Evolutionary conservation across 129 eudicot genomes (phyloP), one percentile per base, ranked within the genome.

Genomic region (Erigeron canadensis): DNA sequence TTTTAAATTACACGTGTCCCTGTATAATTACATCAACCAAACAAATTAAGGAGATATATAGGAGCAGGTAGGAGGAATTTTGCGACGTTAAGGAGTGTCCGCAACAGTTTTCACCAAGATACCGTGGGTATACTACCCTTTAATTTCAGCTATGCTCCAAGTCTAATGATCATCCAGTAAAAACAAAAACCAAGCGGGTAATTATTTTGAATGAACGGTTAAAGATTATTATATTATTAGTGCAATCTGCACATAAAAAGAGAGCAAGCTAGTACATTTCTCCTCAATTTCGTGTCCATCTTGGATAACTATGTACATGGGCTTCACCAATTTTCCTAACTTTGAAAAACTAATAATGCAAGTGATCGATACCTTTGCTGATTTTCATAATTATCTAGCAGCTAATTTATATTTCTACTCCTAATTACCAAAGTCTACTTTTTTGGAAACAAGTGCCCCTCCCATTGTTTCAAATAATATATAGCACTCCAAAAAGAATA

Each of bases 321-420:
- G 71, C 81, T 87, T 84, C 86, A 87, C 48, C 81, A 79, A 68
- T 71, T 66, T 83, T 75, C 80, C 76, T 82, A 77, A 75, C 75
- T 65, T 77, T 55, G 74, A 48, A 74, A 65, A 65, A 58, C 60
- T 46, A 81, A 81, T 73, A 65, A 41, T 43, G 57, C 41, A 74
- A 74, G 44, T 74, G 72, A 74, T 65, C 34, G 56, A 54, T 47
- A 66, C 58, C n/a, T 54, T 67, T 38, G 58, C 69, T 57, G 67
- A 75, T 55, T 75, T 75, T 75, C 59, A 42, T 71, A 16, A 53
- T 79, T 73, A 2, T 57, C 22, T 67, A 70, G 59, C 83, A 74
- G 45, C 59, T 70, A n/a, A n/a, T n/a, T 70, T 17, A 73, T 48
- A 69, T 73, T 76, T 77, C 70, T 55, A 70, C 34, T 17, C 21